phyloP scores from a whole-genome alignment of 2,329 filamentous ascomycete species.

The Ophiocordyceps robertsii region DNA sequence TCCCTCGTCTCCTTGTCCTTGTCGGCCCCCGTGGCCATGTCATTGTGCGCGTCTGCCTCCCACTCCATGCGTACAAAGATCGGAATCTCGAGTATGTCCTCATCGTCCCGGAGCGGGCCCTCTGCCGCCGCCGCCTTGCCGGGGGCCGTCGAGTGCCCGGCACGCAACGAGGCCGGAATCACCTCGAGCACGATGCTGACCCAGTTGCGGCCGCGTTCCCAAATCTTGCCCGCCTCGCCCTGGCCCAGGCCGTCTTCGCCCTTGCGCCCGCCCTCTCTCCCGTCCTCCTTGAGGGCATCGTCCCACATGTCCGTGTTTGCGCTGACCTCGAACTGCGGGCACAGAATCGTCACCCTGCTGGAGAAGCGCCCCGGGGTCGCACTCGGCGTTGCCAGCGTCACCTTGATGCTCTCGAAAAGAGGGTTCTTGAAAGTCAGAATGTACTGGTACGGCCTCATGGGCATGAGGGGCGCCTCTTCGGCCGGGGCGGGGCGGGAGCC shows the following conservation, averaged over 20 bases:
- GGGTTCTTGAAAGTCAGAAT: conserved; percentile 87
- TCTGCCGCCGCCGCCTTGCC: conserved; percentile 13
- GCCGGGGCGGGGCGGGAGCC: conserved; percentile 16
- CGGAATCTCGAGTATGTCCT: conserved; percentile 71
- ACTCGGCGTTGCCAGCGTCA: conserved; percentile 75
- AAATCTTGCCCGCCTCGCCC: conserved; percentile 87
- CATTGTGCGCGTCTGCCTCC: conserved; percentile 57
- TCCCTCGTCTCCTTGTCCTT: conserved; percentile 53
- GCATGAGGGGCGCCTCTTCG: conserved; percentile 29
- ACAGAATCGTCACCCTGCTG: conserved; percentile 79
- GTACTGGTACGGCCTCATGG: conserved; percentile 58
- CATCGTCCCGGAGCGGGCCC: conserved; percentile 40
- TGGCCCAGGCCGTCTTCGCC: conserved; percentile 30
- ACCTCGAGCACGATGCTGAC: conserved; percentile 89
- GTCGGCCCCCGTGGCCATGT: conserved; percentile 40
- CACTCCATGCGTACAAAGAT: conserved; percentile 89
- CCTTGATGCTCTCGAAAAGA: conserved; percentile 78
- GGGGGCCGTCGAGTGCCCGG: conserved; percentile 19
- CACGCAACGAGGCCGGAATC: conserved; percentile 46
- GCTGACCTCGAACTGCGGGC: conserved; percentile 86
- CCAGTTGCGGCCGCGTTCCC: conserved; percentile 88
- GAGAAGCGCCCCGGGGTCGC: conserved; percentile 64
- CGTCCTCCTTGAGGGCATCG: conserved; percentile 59
- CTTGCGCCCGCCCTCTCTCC: conserved; percentile 22
- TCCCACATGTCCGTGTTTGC: conserved; percentile 84